Conservation (phyloP, 169 alveolate species). For the Plasmodium malariae region DNA sequence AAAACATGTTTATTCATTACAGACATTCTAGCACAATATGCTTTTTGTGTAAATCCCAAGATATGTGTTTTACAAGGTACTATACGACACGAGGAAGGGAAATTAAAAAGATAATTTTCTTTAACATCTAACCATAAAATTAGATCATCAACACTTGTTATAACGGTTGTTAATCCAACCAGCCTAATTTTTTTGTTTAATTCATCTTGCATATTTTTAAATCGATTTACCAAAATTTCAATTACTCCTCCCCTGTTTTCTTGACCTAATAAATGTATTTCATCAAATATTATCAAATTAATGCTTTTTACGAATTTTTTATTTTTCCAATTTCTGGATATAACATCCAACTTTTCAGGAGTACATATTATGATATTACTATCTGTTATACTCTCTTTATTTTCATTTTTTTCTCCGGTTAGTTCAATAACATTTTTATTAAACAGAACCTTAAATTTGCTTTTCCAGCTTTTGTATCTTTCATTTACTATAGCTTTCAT, state of each 20-base stretch:
- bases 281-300: slow-evolving; percentile 98
- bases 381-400: slow-evolving; percentile 86
- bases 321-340: slow-evolving; percentile 98
- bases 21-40: slow-evolving; percentile 84
- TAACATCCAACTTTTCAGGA: slow-evolving; percentile 99
- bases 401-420: slow-evolving; percentile 97
- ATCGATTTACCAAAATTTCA: slow-evolving; percentile 97
- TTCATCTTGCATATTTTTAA: slow-evolving; percentile 94
- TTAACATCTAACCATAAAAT: slow-evolving; percentile 99
- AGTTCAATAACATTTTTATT: slow-evolving; percentile 95
- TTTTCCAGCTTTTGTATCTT: slow-evolving; percentile 92
- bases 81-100: slow-evolving; percentile 98
- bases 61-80: slow-evolving; percentile 98
- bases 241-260: slow-evolving; percentile 98
- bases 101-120: slow-evolving; percentile 96
- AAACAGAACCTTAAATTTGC: slow-evolving; percentile 86
- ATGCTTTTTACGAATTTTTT: slow-evolving; percentile 94
- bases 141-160: slow-evolving; percentile 98
- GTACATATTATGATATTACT: slow-evolving; percentile 97
- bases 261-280: slow-evolving; percentile 98
- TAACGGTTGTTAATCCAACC: slow-evolving; percentile 98
- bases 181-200: slow-evolving; percentile 93
- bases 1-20: slow-evolving; percentile 83
- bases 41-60: slow-evolving; percentile 91
- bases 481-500: slow-evolving; percentile 97